phyloP scores from a whole-genome alignment of 2,329 filamentous ascomycete genomes.

The Fusarium mangiferae region DNA sequence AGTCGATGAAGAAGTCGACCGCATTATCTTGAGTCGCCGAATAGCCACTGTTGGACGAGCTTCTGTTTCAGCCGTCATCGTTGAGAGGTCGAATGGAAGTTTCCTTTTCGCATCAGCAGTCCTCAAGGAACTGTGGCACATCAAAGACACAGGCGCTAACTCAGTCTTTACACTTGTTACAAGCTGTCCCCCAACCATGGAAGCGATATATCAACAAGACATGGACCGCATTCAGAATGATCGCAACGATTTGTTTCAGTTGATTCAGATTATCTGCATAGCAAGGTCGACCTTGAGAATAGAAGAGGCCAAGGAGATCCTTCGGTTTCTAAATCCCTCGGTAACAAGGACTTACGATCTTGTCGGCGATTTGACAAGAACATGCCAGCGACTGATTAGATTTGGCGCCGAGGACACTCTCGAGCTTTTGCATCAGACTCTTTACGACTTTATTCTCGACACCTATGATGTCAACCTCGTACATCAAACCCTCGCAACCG shows the following conservation, averaged over 20 bases:
- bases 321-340: slow-evolving; percentile 25
- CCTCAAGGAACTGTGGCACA: slow-evolving; percentile 35
- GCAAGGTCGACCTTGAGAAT: slow-evolving; percentile 12
- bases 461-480: slow-evolving; percentile 28
- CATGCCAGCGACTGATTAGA: slow-evolving; percentile 30
- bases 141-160: slow-evolving; percentile 35
- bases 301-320: slow-evolving; percentile 28
- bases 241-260: slow-evolving; percentile 26
- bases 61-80: slow-evolving; percentile 32
- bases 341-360: slow-evolving; percentile 34
- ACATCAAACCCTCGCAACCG: slow-evolving; percentile 19
- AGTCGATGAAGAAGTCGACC: slow-evolving; percentile 33
- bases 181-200: slow-evolving; percentile 34
- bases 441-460: slow-evolving; percentile 35
- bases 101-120: slow-evolving; percentile 35
- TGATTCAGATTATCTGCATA: slow-evolving; percentile 33
- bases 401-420: slow-evolving; percentile 25
- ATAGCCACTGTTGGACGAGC: slow-evolving; percentile 27
- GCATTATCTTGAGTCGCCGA: slow-evolving; percentile 31
- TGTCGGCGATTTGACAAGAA: slow-evolving; percentile 24
- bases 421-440: slow-evolving; percentile 37
- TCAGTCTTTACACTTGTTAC: slow-evolving; percentile 34
- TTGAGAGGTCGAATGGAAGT: slow-evolving; percentile 35
- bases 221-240: slow-evolving; percentile 32
- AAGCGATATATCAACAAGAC: slow-evolving; percentile 38